Evolutionary conservation across 805 yeast genomes (phyloP), one percentile per base, ranked within the genome.

Genomic region (Alloascoidea africana): DNA sequence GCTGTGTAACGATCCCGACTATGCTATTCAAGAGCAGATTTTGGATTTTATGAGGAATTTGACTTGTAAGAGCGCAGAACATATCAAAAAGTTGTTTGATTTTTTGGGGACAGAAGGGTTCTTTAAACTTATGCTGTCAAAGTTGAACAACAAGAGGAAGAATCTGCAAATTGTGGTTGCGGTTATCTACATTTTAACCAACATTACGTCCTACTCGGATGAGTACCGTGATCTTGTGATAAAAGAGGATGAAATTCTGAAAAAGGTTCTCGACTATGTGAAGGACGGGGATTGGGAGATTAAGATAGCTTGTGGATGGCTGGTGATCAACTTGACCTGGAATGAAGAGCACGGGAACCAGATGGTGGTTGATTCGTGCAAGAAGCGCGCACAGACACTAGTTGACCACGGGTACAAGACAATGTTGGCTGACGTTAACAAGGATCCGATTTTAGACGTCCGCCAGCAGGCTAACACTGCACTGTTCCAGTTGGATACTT

Each of bases 291-390:
- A 47, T 14, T 38, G 43, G 16, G 58, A 53, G 11, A 62, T 75
- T 16, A 68, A 73, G 43, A 49, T 69, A 6, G 74, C 82, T 2
- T 68, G 78, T 39, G 62, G 73, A 11, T 79, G 87, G 85, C 62
- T 76, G 2, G 50, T 80, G 8, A 73, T 76, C 38, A 79, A 80
- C 46, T 56, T 79, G 39, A 75, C 85, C 1, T 73, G 79, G 76
- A 58, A 65, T 27, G 75, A 69, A 27, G 55, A 59, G 36, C 44
- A 50, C 45, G 49, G 43, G 16, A 48, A 46, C 16, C 61, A 55
- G 13, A 60, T 55, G 16, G 41, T 46, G 1, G 47, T 44, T 8
- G 50, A 48, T 14, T 49, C 42, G 1, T 49, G 49, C 17, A 46
- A 50, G 16, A 46, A 46, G 15, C 48, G 73, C 23, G 68, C 70